Base-by-base conservation (phyloP, 768 basidiomycete species). In the Steccherinum ochraceum region DNA sequence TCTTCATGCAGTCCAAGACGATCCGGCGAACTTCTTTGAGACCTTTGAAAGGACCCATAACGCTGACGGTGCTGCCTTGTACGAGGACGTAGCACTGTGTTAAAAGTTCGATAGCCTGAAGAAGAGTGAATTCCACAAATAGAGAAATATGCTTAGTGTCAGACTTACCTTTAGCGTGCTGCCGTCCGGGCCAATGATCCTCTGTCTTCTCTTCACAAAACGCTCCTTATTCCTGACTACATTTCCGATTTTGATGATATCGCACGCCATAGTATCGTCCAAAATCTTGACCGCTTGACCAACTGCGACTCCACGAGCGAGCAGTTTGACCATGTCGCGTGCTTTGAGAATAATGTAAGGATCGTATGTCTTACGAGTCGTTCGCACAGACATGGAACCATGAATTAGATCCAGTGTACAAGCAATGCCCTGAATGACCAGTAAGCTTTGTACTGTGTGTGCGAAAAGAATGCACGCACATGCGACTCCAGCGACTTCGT, bases 1-100 rank as follows among this genome's bases (percentile, higher is more conserved):
- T 99, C 72, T 87, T 93, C 96, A 99, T 98, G 72, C 96, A 99
- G 64, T 99, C 96, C 40, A 97, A 68, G n/a, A 99, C 81, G 55
- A 98, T 97, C 58, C 94, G 72, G 52, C 96, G 78, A 11, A 99
- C 95, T 68, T 99, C 96, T 66, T 97, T 98, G 18, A 99, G 73
- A 0, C 87, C 86, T 63, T 95, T 96, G 72, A 88, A 89, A 0
- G 93, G 87, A 3, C 96, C 96, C 93, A 98, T 98, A 12, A 92
- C 93, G 46, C 93, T 92, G 51, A 99, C 96, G 1, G 96, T 99
- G 67, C 81, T 98, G 55, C 96, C 96, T 73, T 98, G 96, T 2
- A 99, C 96, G 18, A 99, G 78, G 21, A 99, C 90, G 64, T 99
- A 99, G 63, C 94, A 98, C 61, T 89, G 84, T 12, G 96, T 98